A percentile compares a stretch with the other conserved stretches of the same genome.
Conservation (phyloP, 2,329 filamentous ascomycete species). For the Trichoderma brevicompactum region DNA sequence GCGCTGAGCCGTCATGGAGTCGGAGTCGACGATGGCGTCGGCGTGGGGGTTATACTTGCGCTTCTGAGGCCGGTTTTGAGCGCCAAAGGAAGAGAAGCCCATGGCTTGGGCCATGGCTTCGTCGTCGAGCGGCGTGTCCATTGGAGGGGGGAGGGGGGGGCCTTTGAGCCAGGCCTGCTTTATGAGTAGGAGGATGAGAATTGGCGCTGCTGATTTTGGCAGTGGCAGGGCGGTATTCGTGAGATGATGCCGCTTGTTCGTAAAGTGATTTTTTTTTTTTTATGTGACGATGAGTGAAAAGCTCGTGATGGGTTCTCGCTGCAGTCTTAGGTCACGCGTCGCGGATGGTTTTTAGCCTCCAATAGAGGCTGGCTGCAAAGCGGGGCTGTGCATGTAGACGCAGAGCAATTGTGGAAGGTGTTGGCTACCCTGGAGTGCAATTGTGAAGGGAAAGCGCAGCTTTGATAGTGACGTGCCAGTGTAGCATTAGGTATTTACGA, state of each 20-base stretch:
- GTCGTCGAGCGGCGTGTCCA: conserved; percentile 33
- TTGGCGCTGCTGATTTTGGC: background rate
- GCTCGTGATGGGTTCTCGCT: background rate
- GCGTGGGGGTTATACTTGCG: conserved; percentile 65
- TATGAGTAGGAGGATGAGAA: no score
- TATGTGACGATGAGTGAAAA: background rate
- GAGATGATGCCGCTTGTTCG: background rate
- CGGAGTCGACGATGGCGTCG: conserved; percentile 48
- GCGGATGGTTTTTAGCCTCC: conserved; percentile 14
- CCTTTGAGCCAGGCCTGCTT: no score
- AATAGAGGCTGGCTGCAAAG: background rate
- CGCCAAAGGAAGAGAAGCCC: conserved; percentile 75
- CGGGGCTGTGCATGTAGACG: background rate
- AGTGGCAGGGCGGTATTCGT: background rate
- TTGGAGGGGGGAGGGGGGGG: no score
- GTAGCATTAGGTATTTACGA: no score
- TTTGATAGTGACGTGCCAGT: no score
- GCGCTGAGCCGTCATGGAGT: conserved; percentile 36
- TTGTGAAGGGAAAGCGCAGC: no score
- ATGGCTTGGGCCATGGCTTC: conserved; percentile 65
- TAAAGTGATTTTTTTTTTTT: background rate
- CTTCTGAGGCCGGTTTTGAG: conserved; percentile 57
- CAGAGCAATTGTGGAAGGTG: background rate
- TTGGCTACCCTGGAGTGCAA: background rate
- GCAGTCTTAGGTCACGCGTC: conserved; percentile 17